A percentile compares a stretch with the other conserved stretches of the same genome.
These are phyloP conservation scores for Cyclanthera cordifolia DNA, from an alignment of 306 rosid genomes.

Conservation along the genomic window DNA sequence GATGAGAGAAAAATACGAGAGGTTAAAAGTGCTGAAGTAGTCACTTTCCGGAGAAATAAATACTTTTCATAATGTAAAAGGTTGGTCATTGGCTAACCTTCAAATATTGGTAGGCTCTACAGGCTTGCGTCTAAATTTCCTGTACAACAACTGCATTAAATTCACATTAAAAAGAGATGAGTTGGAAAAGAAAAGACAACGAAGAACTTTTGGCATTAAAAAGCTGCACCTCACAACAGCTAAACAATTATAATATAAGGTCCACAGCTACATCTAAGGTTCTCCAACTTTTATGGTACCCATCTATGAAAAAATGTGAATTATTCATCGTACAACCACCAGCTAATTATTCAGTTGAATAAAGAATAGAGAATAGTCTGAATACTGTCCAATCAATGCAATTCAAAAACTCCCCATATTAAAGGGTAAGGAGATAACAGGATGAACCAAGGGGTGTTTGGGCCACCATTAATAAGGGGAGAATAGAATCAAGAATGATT, in stretches of 20 bases:
- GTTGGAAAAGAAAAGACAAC: constrained; percentile 17
- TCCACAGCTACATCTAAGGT: neutral
- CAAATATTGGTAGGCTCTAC: neutral
- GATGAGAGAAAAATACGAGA: neutral
- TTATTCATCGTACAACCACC: constrained; percentile 1
- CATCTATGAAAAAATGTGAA: neutral
- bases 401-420: neutral
- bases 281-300: neutral
- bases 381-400: neutral
- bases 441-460: no score
- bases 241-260: neutral
- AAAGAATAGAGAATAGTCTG: neutral
- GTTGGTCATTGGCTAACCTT: no score
- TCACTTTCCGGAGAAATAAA: neutral
- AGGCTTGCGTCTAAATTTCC: neutral
- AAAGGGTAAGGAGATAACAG: neutral
- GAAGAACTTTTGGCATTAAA: constrained; percentile 21
- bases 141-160: constrained; percentile 5
- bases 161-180: neutral
- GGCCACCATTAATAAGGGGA: no score
- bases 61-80: no score
- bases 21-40: no score
- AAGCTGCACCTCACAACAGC: constrained; percentile 14
- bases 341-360: neutral
- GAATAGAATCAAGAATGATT: no score